Evolutionary conservation across 768 basidiomycete genomes (phyloP), one percentile per base, ranked within the genome.

Genomic region (Lanmaoa pseudosensibilis): DNA sequence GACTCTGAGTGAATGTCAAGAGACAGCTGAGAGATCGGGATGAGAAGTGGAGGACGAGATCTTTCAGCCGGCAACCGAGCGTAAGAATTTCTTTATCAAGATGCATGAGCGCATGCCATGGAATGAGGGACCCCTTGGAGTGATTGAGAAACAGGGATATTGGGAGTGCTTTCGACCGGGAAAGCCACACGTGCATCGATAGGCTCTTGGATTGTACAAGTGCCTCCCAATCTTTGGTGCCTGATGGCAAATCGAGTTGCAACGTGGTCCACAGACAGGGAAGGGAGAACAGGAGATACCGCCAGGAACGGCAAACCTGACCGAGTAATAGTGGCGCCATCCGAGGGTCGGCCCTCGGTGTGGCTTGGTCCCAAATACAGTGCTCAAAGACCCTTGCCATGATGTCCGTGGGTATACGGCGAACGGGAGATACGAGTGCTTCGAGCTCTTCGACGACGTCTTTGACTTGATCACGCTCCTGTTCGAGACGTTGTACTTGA

Each of bases 251-350:
- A 19, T 65, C 67, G 53, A 71, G 56, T 8, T 59, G 65, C 36
- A 71, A 38, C 9, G 48, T 33, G 21, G 58, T 50, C 69, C 69
- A 71, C 15, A 71, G 25, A 4, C 59, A 62, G 13, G 69, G 62
- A 4, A 73, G 65, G 38, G 69, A 63, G 50, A 67, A 65, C 11
- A 71, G 30, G 50, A 71, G 71, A 32, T 51, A 52, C n/a, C 67
- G 61, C 69, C 69, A 71, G 21, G 71, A 65, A 38, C 66, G 63
- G 59, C 69, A 73, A 50, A 73, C 57, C 37, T 72, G 72, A 5
- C 39, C 55, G 44, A 73, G 66, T 8, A 73, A 33, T 18, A 73
- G 39, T 0, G 70, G 72, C 0, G 64, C 61, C 5, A 34, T 34
- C 11, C 23, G 39, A 10, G 69, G 57, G 50, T 62, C 59, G 12